Evolutionary conservation across 441 rosid genomes (phyloP).

Genomic region (Macaranga tanarius): DNA sequence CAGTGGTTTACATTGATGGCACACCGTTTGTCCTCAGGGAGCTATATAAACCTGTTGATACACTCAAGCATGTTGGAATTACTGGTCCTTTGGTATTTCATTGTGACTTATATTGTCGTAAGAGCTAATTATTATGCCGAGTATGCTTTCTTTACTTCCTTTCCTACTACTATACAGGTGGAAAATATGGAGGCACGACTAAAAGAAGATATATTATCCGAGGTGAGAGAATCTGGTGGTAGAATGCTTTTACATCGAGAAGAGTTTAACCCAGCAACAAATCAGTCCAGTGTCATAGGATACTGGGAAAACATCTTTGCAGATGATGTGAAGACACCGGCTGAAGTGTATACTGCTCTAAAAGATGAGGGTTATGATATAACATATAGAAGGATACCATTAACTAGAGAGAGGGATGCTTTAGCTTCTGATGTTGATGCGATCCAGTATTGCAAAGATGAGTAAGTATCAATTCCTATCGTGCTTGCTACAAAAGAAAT

Average conservation of each 20-base stretch:
- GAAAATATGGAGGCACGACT: slow-evolving; percentile 85
- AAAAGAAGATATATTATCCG: slow-evolving; percentile 88
- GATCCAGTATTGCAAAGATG: slow-evolving; percentile 68
- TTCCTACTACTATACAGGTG: slow-evolving; percentile 51
- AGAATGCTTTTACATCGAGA: slow-evolving; percentile 96
- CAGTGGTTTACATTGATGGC: slow-evolving; percentile 91
- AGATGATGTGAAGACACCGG: slow-evolving; percentile 88
- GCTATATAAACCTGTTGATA: slow-evolving; percentile 89
- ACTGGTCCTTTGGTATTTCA: slow-evolving; percentile 83
- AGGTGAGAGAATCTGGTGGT: slow-evolving; percentile 73
- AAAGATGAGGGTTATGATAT: slow-evolving; percentile 73
- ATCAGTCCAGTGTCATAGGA: slow-evolving; percentile 82
- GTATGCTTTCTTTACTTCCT: slow-evolving; percentile 21
- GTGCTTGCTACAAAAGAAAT: slow-evolving; percentile 5
- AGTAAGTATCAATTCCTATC: slow-evolving; percentile 52
- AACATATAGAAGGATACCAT: slow-evolving; percentile 77
- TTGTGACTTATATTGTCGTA: slow-evolving; percentile 12
- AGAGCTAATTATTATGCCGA: slow-evolving; percentile 14
- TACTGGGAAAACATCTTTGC: slow-evolving; percentile 91
- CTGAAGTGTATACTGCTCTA: slow-evolving; percentile 84
- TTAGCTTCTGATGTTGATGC: slow-evolving; percentile 95
- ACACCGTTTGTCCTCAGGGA: slow-evolving; percentile 95
- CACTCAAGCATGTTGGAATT: slow-evolving; percentile 94
- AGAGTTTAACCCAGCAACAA: slow-evolving; percentile 70
- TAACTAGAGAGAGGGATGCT: slow-evolving; percentile 93